These are phyloP conservation scores for Escovopsis weberi DNA, from an alignment of 2,329 filamentous ascomycete genomes.

Conservation along the genomic window DNA sequence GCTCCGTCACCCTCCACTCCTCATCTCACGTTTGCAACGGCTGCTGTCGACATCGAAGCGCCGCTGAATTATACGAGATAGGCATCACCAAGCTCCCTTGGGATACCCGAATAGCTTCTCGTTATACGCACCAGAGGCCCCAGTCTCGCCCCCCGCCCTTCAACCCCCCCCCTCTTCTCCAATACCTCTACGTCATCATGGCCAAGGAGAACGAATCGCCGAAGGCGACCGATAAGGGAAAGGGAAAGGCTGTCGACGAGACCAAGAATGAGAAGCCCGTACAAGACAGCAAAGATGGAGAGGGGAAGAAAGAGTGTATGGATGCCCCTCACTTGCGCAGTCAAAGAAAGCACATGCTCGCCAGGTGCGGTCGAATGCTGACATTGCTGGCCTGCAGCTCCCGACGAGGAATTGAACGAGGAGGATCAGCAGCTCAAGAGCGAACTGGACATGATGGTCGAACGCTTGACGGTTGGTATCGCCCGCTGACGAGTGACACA, in stretches of 20 bases:
- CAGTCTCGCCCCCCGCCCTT: slow-evolving; percentile 1
- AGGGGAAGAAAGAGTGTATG: slow-evolving; percentile 43
- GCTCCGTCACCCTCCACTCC: slow-evolving; percentile 23
- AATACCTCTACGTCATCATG: slow-evolving; percentile 44
- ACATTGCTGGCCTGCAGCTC: slow-evolving; percentile 13
- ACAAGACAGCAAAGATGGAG: slow-evolving; percentile 64
- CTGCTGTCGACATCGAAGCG: no score
- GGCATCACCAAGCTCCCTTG: no score
- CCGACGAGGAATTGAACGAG: slow-evolving; percentile 80
- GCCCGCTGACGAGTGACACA: not conserved
- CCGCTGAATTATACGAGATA: no score
- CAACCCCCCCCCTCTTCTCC: slow-evolving; percentile 11
- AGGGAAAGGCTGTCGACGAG: slow-evolving; percentile 74
- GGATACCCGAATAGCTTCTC: no score
- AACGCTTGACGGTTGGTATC: slow-evolving; percentile 64
- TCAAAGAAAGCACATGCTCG: not conserved
- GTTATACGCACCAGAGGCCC: no score
- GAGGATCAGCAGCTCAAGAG: slow-evolving; percentile 97
- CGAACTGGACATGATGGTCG: slow-evolving; percentile 95
- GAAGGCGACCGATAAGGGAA: slow-evolving; percentile 82
- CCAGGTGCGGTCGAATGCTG: not conserved
- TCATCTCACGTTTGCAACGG: not conserved
- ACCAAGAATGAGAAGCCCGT: slow-evolving; percentile 55
- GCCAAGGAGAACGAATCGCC: slow-evolving; percentile 84
- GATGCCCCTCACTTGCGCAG: slow-evolving; percentile 10